Conservation (phyloP, 352 stramenopile genomes). For the Lagenidium giganteum region DNA sequence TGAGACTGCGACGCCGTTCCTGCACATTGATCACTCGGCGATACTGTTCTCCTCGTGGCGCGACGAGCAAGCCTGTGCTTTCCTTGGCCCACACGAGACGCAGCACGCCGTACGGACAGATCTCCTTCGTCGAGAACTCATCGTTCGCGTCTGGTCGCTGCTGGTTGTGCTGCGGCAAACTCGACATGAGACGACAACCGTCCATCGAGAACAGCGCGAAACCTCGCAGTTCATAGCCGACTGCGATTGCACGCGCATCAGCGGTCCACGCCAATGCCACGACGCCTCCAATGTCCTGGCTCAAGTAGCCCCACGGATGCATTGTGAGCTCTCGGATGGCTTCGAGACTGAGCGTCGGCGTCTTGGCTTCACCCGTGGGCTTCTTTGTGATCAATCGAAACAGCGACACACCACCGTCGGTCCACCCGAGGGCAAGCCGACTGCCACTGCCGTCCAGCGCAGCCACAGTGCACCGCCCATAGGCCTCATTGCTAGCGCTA, state of each 20-base stretch:
- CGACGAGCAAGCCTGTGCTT: conserved; percentile 54
- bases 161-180: conserved; percentile 72
- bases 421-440: conserved; percentile 63
- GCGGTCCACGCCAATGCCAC: conserved; percentile 62
- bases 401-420: conserved; percentile 61
- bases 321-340: conserved; percentile 63
- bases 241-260: conserved; percentile 48
- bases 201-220: conserved; percentile 79
- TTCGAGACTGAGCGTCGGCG: conserved; percentile 32
- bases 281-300: conserved; percentile 49
- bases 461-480: conserved; percentile 39
- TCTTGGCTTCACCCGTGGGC: background rate
- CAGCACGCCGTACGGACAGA: conserved; percentile 53
- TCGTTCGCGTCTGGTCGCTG: conserved; percentile 20
- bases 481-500: conserved; percentile 13
- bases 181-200: conserved; percentile 80
- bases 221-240: conserved; percentile 68
- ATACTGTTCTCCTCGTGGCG: conserved; percentile 45
- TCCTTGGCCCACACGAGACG: conserved; percentile 55
- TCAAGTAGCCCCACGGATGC: conserved; percentile 51
- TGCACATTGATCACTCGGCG: too few relatives aligned
- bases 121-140: conserved; percentile 36
- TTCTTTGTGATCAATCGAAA: conserved; percentile 19
- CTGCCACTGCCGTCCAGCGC: conserved; percentile 42
- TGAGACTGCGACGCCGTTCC: too few relatives aligned